A percentile compares a stretch with the other conserved stretches of the same genome.
phyloP scores from a whole-genome alignment of 2,329 filamentous ascomycete genomes.

The Ilyonectria robusta region DNA sequence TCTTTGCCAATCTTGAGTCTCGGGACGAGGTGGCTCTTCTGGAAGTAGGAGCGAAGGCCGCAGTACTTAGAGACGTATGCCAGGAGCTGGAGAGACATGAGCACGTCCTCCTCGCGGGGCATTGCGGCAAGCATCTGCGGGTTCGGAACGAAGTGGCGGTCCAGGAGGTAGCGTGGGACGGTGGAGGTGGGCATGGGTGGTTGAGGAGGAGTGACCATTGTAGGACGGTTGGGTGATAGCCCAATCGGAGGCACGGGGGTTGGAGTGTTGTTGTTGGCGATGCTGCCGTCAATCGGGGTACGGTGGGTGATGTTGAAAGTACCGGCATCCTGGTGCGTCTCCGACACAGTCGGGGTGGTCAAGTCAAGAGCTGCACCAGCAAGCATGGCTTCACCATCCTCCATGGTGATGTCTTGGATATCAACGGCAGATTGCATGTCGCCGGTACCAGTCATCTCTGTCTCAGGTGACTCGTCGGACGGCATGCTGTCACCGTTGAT shows the following conservation, averaged over 20 bases:
- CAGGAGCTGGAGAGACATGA: slow-evolving; percentile 97
- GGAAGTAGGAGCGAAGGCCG: slow-evolving; percentile 95
- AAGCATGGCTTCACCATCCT: slow-evolving; percentile 84
- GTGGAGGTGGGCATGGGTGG: slow-evolving; percentile 79
- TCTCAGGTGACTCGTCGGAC: slow-evolving; percentile 82
- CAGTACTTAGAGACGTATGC: slow-evolving; percentile 99
- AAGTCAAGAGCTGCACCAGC: slow-evolving; percentile 82
- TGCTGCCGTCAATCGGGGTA: slow-evolving; percentile 86
- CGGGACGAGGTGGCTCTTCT: slow-evolving; percentile 93
- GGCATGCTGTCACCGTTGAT: slow-evolving; percentile 85
- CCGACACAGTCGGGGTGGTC: slow-evolving; percentile 83
- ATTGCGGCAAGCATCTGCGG: slow-evolving; percentile 88
- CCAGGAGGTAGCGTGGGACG: slow-evolving; percentile 84
- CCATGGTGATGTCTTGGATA: slow-evolving; percentile 86
- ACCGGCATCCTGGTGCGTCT: slow-evolving; percentile 84
- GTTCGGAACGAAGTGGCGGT: slow-evolving; percentile 78
- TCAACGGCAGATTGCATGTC: slow-evolving; percentile 87
- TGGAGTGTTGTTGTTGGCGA: slow-evolving; percentile 80
- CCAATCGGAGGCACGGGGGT: slow-evolving; percentile 77
- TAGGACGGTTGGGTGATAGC: slow-evolving; percentile 80
- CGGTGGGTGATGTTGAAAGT: slow-evolving; percentile 96
- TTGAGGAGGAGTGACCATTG: slow-evolving; percentile 79
- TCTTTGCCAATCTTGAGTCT: slow-evolving; percentile 91
- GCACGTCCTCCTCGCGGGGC: slow-evolving; percentile 96
- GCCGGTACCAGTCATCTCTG: slow-evolving; percentile 83